Base-by-base conservation (phyloP, 768 basidiomycete species). In the Lyophyllum shimeji region DNA sequence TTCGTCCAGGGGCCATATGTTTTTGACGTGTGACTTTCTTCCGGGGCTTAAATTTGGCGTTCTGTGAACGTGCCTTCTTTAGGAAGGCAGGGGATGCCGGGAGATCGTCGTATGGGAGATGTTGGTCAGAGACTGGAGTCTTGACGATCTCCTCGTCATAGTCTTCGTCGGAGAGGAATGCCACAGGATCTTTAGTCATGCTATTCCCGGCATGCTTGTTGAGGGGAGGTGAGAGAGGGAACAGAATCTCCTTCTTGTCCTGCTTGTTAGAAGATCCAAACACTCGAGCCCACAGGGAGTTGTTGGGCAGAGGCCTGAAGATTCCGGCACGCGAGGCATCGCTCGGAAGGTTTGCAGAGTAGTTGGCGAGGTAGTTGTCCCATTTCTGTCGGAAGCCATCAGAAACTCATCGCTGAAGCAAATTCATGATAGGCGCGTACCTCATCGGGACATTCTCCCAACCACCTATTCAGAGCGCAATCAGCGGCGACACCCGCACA, bases 361-460 rank as follows among this genome's bases (percentile, higher is more conserved):
- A 88, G 24, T 80, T 76, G 3, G 84, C 78, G 20, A 90, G 79
- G 57, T 85, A 88, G 20, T 69, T 73, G 60, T 89, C 85, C 86
- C 86, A 90, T 74, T 85, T 85, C 85, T 87, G 52, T 7, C 17
- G 9, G 24, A 50, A 25, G 31, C 45, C 43, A 45, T 44, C n/a
- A 56, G 1, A 40, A 18, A 27, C 56, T 48, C 44, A 44, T 45
- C 9, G 42, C 25, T 47, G 15, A 15, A 50, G 31, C 45, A 15
- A 39, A 17, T 37, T 18, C 53, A 24, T 13, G 43, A 20, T 51
- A 7, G 18, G 6, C 29, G 67, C 74, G 24, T 56, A 84, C 85
- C 79, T 88, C 79, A 61, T 88, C 86, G 13, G 87, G 87, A 69
- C 83, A 83, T 61, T 86, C 85, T 20, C 86, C 87, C 25, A 85